These are phyloP conservation scores for Diaporthe nobilis DNA, from an alignment of 2,329 filamentous ascomycete genomes.

Conservation along the genomic window DNA sequence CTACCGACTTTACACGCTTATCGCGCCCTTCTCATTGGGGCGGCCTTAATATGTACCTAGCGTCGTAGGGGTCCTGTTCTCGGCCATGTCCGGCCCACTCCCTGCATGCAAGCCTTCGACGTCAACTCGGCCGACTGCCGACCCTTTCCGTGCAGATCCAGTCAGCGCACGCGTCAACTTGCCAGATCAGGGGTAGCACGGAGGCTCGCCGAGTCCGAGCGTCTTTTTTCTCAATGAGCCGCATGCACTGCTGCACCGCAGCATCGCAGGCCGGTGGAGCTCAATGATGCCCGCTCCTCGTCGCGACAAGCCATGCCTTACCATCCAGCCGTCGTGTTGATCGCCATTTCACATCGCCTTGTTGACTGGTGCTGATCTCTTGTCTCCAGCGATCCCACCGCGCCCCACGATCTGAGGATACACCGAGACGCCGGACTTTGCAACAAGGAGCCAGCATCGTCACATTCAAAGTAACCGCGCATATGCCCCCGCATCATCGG, in stretches of 20 bases:
- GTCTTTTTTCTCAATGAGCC: slow-evolving; percentile 11
- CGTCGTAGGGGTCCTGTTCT: slow-evolving; percentile 36
- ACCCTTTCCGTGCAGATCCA: slow-evolving; percentile 24
- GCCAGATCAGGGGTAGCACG: slow-evolving; percentile 39
- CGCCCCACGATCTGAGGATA: slow-evolving; percentile 18
- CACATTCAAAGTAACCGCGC: neutral
- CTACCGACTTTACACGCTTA: slow-evolving; percentile 30
- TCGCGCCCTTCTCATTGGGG: slow-evolving; percentile 38
- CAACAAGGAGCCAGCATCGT: slow-evolving; percentile 1
- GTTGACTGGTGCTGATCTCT: slow-evolving; percentile 6
- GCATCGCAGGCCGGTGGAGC: neutral
- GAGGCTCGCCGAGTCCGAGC: slow-evolving; percentile 33
- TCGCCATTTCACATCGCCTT: slow-evolving; percentile 30
- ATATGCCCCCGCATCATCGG: slow-evolving; percentile 11
- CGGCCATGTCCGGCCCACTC: slow-evolving; percentile 40
- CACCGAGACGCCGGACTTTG: neutral
- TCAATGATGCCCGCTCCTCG: slow-evolving; percentile 2
- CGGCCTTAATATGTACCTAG: neutral
- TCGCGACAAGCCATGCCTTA: slow-evolving; percentile 2
- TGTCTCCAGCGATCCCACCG: neutral
- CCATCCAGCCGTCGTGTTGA: slow-evolving; percentile 18
- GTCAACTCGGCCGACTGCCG: slow-evolving; percentile 41
- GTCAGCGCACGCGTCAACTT: slow-evolving; percentile 40
- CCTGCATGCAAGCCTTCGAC: slow-evolving; percentile 15
- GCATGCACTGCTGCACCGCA: slow-evolving; percentile 6